These are phyloP conservation scores for Schoenoplectus triqueter DNA, from an alignment of 202 grass and related monocot genomes.

Conservation along the genomic window DNA sequence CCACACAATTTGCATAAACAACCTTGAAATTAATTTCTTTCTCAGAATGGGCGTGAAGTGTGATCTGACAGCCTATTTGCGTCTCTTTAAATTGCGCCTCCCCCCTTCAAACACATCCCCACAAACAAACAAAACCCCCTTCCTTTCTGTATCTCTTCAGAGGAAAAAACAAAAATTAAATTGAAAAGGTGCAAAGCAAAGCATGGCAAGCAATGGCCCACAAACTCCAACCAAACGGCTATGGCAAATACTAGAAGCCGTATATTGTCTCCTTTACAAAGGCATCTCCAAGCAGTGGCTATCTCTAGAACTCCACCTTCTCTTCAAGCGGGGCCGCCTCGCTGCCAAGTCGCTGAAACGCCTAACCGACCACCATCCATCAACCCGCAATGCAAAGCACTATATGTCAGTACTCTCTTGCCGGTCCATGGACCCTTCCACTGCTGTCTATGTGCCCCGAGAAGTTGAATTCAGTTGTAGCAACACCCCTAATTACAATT, in stretches of 20 bases:
- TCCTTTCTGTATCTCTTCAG: no score
- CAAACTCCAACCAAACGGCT: slow-evolving; percentile 41
- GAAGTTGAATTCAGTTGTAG: slow-evolving; percentile 91
- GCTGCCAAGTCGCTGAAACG: slow-evolving; percentile 47
- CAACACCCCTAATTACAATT: slow-evolving; percentile 55
- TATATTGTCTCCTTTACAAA: slow-evolving; percentile 57
- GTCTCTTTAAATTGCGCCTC: slow-evolving; percentile 33
- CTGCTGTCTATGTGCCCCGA: slow-evolving; percentile 61
- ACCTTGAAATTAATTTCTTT: not conserved
- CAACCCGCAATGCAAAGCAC: slow-evolving; percentile 14
- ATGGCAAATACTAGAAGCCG: slow-evolving; percentile 53
- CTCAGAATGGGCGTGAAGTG: not conserved
- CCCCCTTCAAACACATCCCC: slow-evolving; percentile 5
- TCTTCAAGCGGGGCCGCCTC: slow-evolving; percentile 41
- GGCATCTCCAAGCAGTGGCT: slow-evolving; percentile 57
- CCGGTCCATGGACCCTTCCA: slow-evolving; percentile 59
- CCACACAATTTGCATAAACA: not conserved
- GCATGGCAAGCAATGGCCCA: slow-evolving; percentile 25
- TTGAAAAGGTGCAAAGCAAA: not conserved
- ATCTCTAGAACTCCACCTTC: slow-evolving; percentile 42
- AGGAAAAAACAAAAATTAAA: not conserved
- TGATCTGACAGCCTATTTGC: slow-evolving; percentile 3
- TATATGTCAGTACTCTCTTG: slow-evolving; percentile 58
- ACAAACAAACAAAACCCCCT: not conserved
- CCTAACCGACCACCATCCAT: slow-evolving; percentile 39